A percentile compares a stretch with the other conserved stretches of the same genome.
These are phyloP conservation scores for Camellia japonica DNA, from an alignment of 148 eudicot genomes.

Conservation along the genomic window DNA sequence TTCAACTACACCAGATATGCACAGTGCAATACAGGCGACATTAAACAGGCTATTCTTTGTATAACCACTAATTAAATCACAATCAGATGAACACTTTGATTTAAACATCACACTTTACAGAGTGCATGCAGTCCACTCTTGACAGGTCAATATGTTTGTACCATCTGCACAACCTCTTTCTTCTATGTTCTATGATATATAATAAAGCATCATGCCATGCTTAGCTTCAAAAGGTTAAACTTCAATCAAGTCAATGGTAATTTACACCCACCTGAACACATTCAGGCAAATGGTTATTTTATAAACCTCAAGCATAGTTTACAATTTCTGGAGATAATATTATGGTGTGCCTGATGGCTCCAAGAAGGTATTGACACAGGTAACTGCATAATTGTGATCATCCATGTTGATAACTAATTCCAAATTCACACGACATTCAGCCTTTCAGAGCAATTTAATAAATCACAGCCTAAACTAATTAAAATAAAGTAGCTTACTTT, in stretches of 20 bases:
- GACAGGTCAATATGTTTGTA: neutral
- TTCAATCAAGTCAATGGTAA: neutral
- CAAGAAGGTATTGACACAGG: neutral
- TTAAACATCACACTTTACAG: neutral
- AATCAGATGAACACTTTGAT: neutral
- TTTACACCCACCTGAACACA: neutral
- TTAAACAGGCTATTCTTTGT: neutral
- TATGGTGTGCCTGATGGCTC: neutral
- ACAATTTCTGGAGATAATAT: neutral
- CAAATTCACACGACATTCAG: no score
- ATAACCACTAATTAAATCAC: neutral
- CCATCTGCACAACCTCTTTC: neutral
- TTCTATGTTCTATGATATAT: neutral
- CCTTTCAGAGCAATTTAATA: no score
- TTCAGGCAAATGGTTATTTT: neutral
- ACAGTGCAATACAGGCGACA: neutral
- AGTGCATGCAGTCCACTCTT: no score
- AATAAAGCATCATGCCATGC: neutral
- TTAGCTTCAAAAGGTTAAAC: neutral
- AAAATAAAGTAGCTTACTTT: no score
- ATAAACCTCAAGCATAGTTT: neutral
- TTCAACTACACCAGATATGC: neutral
- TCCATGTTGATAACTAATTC: no score
- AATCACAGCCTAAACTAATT: no score
- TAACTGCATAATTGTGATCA: neutral